Conservation (phyloP, 495 filamentous ascomycete species). For the Penicillium canescens region DNA sequence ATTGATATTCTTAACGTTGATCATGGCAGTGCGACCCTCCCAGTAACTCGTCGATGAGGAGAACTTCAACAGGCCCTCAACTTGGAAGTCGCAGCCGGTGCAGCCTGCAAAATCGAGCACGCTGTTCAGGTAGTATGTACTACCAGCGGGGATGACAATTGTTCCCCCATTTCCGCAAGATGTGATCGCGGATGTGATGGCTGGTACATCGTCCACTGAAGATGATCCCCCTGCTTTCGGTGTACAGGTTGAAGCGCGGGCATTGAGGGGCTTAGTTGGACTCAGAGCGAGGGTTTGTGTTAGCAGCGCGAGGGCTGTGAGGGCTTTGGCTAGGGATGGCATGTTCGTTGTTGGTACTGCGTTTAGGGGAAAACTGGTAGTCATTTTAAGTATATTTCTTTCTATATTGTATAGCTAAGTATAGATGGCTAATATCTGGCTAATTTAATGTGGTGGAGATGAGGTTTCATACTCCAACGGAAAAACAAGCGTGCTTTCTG, state of each 20-base stretch:
- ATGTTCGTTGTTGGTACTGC: not conserved
- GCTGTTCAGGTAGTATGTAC: slow-evolving; percentile 42
- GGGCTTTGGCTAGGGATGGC: not conserved
- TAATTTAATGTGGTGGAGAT: no score
- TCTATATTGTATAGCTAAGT: no score
- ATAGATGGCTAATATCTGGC: no score
- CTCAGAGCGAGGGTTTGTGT: slow-evolving; percentile 1
- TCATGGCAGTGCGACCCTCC: slow-evolving; percentile 39
- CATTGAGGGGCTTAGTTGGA: slow-evolving; percentile 3
- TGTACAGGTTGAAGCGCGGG: slow-evolving; percentile 34
- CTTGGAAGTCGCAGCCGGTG: slow-evolving; percentile 38
- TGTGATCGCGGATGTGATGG: slow-evolving; percentile 35
- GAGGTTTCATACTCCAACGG: not conserved
- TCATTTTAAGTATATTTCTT: no score
- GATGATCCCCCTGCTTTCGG: slow-evolving; percentile 30
- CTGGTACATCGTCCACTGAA: slow-evolving; percentile 39
- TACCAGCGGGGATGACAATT: slow-evolving; percentile 41
- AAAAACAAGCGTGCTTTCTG: not conserved
- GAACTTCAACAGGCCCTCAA: slow-evolving; percentile 43
- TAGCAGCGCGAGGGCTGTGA: slow-evolving; percentile 5
- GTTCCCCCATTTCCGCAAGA: slow-evolving; percentile 42
- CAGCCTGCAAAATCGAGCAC: slow-evolving; percentile 40
- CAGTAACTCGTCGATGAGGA: slow-evolving; percentile 37
- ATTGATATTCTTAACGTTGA: slow-evolving; percentile 32
- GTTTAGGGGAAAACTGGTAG: no score